Conservation (phyloP, 176 grass and related monocot species). For the Rhynchospora breviuscula region DNA sequence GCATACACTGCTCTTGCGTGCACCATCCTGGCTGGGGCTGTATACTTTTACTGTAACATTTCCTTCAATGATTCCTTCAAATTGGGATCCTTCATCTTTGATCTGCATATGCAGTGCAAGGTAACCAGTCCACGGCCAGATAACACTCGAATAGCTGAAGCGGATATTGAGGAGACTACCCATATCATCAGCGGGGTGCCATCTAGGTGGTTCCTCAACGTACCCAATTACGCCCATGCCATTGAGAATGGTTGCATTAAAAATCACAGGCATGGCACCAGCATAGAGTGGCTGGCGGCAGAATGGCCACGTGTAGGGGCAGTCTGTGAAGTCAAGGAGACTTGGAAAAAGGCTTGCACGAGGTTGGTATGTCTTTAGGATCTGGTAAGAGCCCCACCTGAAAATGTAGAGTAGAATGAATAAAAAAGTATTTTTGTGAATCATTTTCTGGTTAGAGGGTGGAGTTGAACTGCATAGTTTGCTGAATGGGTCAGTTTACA, state of each 20-base stretch:
- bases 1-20: constrained; percentile 60
- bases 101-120: constrained; percentile 91
- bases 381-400: constrained; percentile 88
- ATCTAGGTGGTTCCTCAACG: constrained; percentile 63
- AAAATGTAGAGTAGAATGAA: constrained; percentile 22
- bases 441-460: background rate
- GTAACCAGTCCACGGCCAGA: constrained; percentile 97
- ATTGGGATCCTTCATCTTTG: constrained; percentile 81
- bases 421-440: background rate
- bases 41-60: constrained; percentile 65
- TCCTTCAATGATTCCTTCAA: constrained; percentile 76
- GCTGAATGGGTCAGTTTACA: background rate
- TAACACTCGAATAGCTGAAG: constrained; percentile 85
- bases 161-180: constrained; percentile 85
- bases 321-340: constrained; percentile 73
- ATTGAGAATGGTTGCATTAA: constrained; percentile 95
- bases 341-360: constrained; percentile 81
- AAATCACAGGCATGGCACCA: constrained; percentile 86
- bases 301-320: constrained; percentile 94
- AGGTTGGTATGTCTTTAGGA: constrained; percentile 81
- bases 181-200: constrained; percentile 74
- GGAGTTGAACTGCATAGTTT: background rate
- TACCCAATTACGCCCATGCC: constrained; percentile 94
- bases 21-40: constrained; percentile 54
- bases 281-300: constrained; percentile 88